These are phyloP conservation scores for Mimosa pudica DNA, from an alignment of 306 rosid species.

Conservation along the genomic window DNA sequence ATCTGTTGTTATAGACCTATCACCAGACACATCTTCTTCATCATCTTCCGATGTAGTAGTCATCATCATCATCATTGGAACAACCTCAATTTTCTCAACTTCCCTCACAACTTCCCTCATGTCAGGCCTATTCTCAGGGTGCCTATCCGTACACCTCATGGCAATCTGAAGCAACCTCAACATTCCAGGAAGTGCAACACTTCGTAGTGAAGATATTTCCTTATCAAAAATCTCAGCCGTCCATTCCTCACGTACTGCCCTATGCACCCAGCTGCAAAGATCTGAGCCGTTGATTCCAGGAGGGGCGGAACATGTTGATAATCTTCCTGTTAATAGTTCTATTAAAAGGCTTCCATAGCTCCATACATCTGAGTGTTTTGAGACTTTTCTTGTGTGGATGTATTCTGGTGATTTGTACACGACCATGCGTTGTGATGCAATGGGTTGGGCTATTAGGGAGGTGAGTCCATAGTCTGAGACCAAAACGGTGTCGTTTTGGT, in stretches of 20 bases:
- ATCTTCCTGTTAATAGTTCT: constrained; percentile 76
- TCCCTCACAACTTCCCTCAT: constrained; percentile 68
- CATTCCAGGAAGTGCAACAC: constrained; percentile 64
- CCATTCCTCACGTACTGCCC: constrained; percentile 89
- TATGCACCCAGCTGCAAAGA: constrained; percentile 65
- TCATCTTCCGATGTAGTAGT: constrained; percentile 41
- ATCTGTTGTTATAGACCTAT: constrained; percentile 48
- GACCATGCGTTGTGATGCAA: constrained; percentile 66
- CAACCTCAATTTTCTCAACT: constrained; percentile 49
- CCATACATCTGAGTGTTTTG: constrained; percentile 75
- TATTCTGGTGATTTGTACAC: constrained; percentile 71
- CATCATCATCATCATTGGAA: background rate
- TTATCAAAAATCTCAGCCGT: constrained; percentile 80
- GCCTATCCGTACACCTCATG: constrained; percentile 58
- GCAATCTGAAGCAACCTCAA: constrained; percentile 70
- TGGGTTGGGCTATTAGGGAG: constrained; percentile 66
- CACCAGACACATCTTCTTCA: constrained; percentile 54
- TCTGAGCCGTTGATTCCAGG: constrained; percentile 57
- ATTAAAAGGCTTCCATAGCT: constrained; percentile 74
- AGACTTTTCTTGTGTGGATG: constrained; percentile 45
- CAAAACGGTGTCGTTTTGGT: constrained; percentile 49
- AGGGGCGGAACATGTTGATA: constrained; percentile 57
- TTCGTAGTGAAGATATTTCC: constrained; percentile 52
- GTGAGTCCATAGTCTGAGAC: constrained; percentile 70
- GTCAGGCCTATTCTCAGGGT: constrained; percentile 67